Conservation (phyloP, 1,284 basidiomycete genomes). For the Megacollybia platyphylla region DNA sequence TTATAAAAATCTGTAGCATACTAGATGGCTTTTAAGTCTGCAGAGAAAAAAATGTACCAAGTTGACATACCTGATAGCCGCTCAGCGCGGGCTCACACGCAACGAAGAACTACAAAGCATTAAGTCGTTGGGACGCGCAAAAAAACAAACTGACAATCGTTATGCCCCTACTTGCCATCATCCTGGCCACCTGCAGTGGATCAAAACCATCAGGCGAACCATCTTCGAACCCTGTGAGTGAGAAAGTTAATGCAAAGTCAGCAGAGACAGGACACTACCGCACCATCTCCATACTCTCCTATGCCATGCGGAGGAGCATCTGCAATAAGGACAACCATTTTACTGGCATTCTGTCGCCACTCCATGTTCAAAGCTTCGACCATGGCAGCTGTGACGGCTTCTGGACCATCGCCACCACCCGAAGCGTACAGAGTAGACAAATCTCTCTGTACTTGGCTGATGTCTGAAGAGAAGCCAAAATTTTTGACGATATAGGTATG, state of each 20-base stretch:
- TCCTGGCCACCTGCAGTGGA: constrained; percentile 77
- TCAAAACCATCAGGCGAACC: constrained; percentile 91
- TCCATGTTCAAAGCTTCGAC: constrained; percentile 80
- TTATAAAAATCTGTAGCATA: constrained; percentile 93
- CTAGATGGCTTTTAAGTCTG: constrained; percentile 24
- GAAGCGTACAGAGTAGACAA: constrained; percentile 82
- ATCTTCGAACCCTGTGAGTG: constrained; percentile 65
- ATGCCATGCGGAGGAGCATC: constrained; percentile 97
- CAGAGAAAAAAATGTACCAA: constrained; percentile 7
- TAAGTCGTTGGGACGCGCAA: neutral
- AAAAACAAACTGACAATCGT: constrained; percentile 45
- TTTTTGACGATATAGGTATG: constrained; percentile 89
- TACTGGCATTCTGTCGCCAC: constrained; percentile 84
- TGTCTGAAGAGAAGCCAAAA: constrained; percentile 90
- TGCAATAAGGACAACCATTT: constrained; percentile 92
- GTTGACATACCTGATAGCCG: constrained; percentile 69
- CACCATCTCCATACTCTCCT: constrained; percentile 87
- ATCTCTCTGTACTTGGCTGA: constrained; percentile 77
- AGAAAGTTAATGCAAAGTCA: constrained; percentile 6
- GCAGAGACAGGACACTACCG: constrained; percentile 4
- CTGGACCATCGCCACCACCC: constrained; percentile 95
- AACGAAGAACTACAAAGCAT: constrained; percentile 72
- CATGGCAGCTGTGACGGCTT: constrained; percentile 93
- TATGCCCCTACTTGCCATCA: constrained; percentile 87
- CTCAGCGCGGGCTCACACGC: constrained; percentile 97